Evolutionary conservation across 129 eudicot species (phyloP).

Genomic region (Chrysanthemum seticuspe): DNA sequence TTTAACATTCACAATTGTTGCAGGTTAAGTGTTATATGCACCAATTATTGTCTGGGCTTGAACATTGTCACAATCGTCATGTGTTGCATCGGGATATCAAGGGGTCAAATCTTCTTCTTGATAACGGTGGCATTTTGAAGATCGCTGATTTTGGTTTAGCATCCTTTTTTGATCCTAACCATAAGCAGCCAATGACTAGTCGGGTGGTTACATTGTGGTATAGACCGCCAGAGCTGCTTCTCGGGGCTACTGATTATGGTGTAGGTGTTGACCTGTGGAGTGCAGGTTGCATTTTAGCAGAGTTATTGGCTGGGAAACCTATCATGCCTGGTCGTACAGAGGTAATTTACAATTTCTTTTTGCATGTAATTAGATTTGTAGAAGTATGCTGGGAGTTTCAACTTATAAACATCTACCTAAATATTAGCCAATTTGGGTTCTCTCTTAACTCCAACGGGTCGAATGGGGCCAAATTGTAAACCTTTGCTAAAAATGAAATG

Average conservation of each 20-base stretch:
- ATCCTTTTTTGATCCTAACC: slow-evolving; percentile 75
- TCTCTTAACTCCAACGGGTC: no score
- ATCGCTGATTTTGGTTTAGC: slow-evolving; percentile 97
- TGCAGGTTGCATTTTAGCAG: slow-evolving; percentile 76
- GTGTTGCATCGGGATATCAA: slow-evolving; percentile 94
- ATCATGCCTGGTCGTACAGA: slow-evolving; percentile 88
- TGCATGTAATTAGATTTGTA: slow-evolving; percentile 1
- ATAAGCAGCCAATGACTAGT: slow-evolving; percentile 93
- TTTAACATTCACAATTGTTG: slow-evolving; percentile 12
- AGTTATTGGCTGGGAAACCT: slow-evolving; percentile 76
- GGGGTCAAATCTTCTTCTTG: slow-evolving; percentile 91
- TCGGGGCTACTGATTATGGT: slow-evolving; percentile 93
- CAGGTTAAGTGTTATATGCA: slow-evolving; percentile 96
- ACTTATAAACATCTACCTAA: no score
- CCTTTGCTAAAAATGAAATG: no score
- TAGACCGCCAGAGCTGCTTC: slow-evolving; percentile 96
- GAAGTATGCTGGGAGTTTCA: slow-evolving; percentile 2
- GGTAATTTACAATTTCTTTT: slow-evolving; percentile 35
- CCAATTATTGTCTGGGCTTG: slow-evolving; percentile 87
- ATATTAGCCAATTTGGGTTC: no score
- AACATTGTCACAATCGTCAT: slow-evolving; percentile 89
- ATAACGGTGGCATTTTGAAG: slow-evolving; percentile 72
- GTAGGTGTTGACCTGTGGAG: slow-evolving; percentile 95
- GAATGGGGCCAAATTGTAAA: no score
- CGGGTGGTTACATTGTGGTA: slow-evolving; percentile 97